Base-by-base conservation (phyloP, 768 basidiomycete genomes). In the Leccinellum albellum region DNA sequence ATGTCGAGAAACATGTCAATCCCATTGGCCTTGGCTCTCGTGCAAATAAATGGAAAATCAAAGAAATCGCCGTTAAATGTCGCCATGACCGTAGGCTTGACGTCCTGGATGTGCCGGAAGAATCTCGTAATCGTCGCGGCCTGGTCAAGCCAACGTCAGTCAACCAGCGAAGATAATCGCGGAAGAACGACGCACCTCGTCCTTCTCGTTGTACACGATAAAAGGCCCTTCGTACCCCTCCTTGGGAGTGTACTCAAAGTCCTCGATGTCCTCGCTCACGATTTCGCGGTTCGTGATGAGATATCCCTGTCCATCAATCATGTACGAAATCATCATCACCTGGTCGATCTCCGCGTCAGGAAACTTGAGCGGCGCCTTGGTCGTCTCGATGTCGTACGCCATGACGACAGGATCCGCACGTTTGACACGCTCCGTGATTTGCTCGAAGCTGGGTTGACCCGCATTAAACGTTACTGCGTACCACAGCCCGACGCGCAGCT, bases 281-380 rank as follows among this genome's bases (percentile, higher is more conserved):
- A 98, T 98, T 62, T 99, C 97, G 44, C 97, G 82, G 66, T 98
- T 98, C 21, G 94, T 97, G 73, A 99, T 98, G 59, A 99, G 83
- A 69, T 90, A 99, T 0, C 97, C 97, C 71, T 95, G 92, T 0
- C 94, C 96, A 69, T 99, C 97, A 17, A 99, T 79, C 95, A 99
- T 98, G 74, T 98, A 99, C 45, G 97, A 99, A 61, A 99, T 98
- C 97, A 99, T 99, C 96, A 99, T 99, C 65, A 99, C 94, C 70
- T 98, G 95, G 76, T 98, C 97, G 24, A 92, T 87, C 7, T 85
- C 83, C 64, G 94, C 89, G 75, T 98, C 97, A 1, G 97, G 96
- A 69, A 98, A 98, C 73, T 98, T 98, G 65, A 98, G 84, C n/a
- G 97, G 96, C n/a, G 92, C 89, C 75, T 99, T 99, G 2, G 95